Percentiles rank a stretch among this genome's conserved stretches.
These are phyloP conservation scores for Hortiboletus campestris DNA, from an alignment of 768 basidiomycete genomes.

Conservation along the genomic window DNA sequence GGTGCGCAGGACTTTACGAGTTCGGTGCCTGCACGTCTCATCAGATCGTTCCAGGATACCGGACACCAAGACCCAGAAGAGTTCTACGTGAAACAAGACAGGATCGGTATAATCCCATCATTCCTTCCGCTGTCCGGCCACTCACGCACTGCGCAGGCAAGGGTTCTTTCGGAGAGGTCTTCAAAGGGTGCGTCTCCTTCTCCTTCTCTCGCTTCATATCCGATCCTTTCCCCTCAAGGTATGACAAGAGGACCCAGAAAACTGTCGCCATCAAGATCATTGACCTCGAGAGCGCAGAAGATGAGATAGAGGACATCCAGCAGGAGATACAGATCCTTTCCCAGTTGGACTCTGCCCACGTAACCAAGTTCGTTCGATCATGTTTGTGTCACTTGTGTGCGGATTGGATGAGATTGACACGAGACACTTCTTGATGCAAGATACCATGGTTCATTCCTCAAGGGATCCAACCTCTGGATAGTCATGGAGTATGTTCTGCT, in stretches of 20 bases:
- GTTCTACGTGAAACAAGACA: slow-evolving; percentile 94
- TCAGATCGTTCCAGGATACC: slow-evolving; percentile 46
- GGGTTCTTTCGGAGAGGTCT: slow-evolving; percentile 99
- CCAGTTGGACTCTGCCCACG: slow-evolving; percentile 92
- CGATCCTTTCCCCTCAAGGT: slow-evolving; percentile 47
- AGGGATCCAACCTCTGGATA: slow-evolving; percentile 97
- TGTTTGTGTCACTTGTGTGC: slow-evolving; percentile 21
- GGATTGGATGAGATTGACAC: slow-evolving; percentile 36
- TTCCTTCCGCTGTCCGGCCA: slow-evolving; percentile 10
- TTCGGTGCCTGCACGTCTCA: slow-evolving; percentile 6
- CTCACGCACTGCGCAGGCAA: slow-evolving; percentile 60
- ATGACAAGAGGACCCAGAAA: slow-evolving; percentile 92
- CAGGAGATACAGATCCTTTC: slow-evolving; percentile 98
- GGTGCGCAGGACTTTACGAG: slow-evolving; percentile 13
- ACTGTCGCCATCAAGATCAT: slow-evolving; percentile 99
- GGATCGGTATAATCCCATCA: slow-evolving; percentile 68
- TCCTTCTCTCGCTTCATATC: slow-evolving; percentile 8
- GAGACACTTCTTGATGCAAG: slow-evolving; percentile 38
- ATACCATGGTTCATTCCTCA: slow-evolving; percentile 95
- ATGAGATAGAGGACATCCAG: slow-evolving; percentile 99
- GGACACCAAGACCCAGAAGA: slow-evolving; percentile 90
- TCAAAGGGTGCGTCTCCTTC: slow-evolving; percentile 73
- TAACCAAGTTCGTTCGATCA: slow-evolving; percentile 75
- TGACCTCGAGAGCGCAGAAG: slow-evolving; percentile 97
- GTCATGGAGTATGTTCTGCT: slow-evolving; percentile 81